Conservation (phyloP, 2,329 filamentous ascomycete species). For the Apiospora kogelbergensis region DNA sequence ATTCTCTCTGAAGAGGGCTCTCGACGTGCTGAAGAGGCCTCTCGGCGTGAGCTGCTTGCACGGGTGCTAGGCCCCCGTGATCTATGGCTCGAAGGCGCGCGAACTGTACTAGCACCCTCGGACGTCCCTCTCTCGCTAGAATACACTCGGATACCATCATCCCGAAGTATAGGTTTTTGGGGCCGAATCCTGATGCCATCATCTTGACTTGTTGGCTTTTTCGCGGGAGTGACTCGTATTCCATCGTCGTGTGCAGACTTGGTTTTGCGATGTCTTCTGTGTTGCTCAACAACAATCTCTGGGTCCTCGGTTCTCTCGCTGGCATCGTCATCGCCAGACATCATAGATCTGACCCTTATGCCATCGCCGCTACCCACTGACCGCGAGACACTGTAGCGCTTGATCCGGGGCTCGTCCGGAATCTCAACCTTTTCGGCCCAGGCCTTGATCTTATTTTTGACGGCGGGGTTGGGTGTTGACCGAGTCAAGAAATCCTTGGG, state of each 20-base stretch:
- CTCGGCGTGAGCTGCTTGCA: conserved; percentile 20
- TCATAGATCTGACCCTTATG: background rate
- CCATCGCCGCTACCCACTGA: conserved; percentile 33
- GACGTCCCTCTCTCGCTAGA: conserved; percentile 23
- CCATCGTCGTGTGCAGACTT: conserved; percentile 35
- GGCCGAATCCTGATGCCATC: conserved; percentile 30
- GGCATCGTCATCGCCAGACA: conserved; percentile 15
- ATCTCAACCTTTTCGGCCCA: conserved; percentile 60
- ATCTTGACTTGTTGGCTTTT: conserved; percentile 29
- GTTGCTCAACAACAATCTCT: conserved; percentile 21
- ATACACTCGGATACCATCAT: conserved; percentile 37
- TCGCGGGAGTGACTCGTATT: conserved; percentile 42
- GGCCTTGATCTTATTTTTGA: conserved; percentile 60
- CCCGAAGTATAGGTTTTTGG: conserved; percentile 22
- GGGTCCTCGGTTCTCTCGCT: conserved; percentile 23
- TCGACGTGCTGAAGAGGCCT: conserved; percentile 25
- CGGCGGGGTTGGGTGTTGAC: conserved; percentile 53
- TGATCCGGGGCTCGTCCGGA: conserved; percentile 39
- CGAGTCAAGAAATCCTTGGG: conserved; percentile 59
- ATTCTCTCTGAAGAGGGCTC: conserved; percentile 29
- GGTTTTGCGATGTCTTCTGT: conserved; percentile 19
- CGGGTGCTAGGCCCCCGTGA: conserved; percentile 25
- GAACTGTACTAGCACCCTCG: conserved; percentile 27
- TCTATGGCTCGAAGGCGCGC: conserved; percentile 28
- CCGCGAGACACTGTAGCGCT: conserved; percentile 37